These are phyloP conservation scores for Fraxinus platypoda DNA, from an alignment of 305 asterid species.

Conservation along the genomic window DNA sequence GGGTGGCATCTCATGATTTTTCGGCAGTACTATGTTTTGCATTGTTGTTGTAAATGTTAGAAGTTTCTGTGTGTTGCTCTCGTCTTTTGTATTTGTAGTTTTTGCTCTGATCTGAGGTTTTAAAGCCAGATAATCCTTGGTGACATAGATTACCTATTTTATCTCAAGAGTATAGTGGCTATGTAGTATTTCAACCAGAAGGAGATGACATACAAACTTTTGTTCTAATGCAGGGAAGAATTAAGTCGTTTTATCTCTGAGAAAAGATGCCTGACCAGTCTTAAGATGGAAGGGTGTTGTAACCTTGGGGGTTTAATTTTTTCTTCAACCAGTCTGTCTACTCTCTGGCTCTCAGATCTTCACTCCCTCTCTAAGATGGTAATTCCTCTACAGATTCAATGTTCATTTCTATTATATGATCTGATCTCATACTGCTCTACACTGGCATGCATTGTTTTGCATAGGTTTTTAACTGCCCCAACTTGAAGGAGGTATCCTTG, in stretches of 20 bases:
- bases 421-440: background rate
- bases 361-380: conserved; percentile 83
- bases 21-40: background rate
- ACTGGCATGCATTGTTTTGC: conserved; percentile 15
- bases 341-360: conserved; percentile 86
- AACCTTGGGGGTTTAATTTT: conserved; percentile 70
- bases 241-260: conserved; percentile 80
- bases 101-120: background rate
- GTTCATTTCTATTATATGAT: background rate
- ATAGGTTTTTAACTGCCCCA: conserved; percentile 88
- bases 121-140: background rate
- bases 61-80: background rate
- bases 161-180: background rate
- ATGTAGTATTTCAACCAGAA: conserved; percentile 1
- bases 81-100: background rate
- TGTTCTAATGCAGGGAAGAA: conserved; percentile 64
- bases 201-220: background rate
- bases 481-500: conserved; percentile 76
- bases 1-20: conserved; percentile 2
- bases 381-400: conserved; percentile 16
- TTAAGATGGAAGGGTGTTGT: conserved; percentile 93
- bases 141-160: background rate
- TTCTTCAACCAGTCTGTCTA: conserved; percentile 66
- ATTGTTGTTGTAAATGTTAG: background rate
- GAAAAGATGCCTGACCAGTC: conserved; percentile 69